Evolutionary conservation across 768 basidiomycete genomes (phyloP), one percentile per base, ranked within the genome.

Genomic region (Clitopilus hobsonii): DNA sequence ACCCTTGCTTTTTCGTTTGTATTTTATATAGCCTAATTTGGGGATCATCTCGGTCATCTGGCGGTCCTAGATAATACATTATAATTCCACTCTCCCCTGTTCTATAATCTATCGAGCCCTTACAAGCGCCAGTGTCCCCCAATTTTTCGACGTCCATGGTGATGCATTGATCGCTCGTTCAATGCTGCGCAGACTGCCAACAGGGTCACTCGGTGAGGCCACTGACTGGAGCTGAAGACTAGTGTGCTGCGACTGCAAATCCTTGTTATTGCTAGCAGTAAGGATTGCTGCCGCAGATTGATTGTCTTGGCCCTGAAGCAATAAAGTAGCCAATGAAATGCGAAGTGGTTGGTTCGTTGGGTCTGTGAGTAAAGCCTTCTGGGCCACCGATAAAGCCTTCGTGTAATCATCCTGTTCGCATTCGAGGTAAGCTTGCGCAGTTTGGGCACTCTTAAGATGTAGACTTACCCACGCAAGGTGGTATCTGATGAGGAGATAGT

Each of bases 401-500:
- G 63, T 63, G 14, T 67, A 56, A 52, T 85, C 77, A 14, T 73
- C 73, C 88, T 88, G 59, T 13, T 30, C 51, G 1, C 25, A 28
- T 30, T n/a, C 28, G 24, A 54, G 18, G 45, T n/a, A 41, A 23
- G 26, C 18, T 45, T n/a, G 27, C 18, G 13, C 38, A n/a, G n/a
- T n/a, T n/a, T n/a, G n/a, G n/a, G n/a, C n/a, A n/a, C n/a, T n/a
- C 45, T 13, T 16, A 22, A 51, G 26, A 52, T 23, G 3, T 23
- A 49, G 24, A 69, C 73, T 55, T 61, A 90, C 91, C 80, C 85
- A 83, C n/a, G 77, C 76, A 20, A 94, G 79, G 63, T 86, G 76
- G 62, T 94, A 84, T 59, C 87, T 82, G 7, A 83, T 74, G 8
- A 93, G 72, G 53, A 97, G 75, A 65, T 88, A 83, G 41, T 85